Evolutionary conservation across 2,329 filamentous ascomycete species (phyloP), one percentile per base, ranked within the genome.

Genomic region (Aureobasidium sp.): DNA sequence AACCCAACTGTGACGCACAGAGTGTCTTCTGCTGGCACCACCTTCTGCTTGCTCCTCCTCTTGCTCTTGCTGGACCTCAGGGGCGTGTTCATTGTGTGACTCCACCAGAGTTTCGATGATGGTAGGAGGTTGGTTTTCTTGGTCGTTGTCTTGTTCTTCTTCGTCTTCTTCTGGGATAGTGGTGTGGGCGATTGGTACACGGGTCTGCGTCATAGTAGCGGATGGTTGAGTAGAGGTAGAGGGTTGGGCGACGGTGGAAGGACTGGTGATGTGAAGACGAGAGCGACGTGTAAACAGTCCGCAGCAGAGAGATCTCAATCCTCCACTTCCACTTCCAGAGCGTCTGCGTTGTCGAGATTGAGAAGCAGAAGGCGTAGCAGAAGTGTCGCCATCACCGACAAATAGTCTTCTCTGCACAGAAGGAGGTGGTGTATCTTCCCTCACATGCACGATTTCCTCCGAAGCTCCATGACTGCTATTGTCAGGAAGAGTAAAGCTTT

Each of bases 1-100:
- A 9, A 58, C 55, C 55, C 55, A 58, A 39, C 55, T 58, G 20
- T 39, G 29, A 29, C 55, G 55, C 4, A 58, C 29, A 39, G 42
- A 47, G 12, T n/a, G 36, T 55, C 51, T 55, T 13, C 50, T 29
- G 13, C 32, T 39, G 6, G 37, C 32, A 26, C 36, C 32, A 17
- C 23, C 26, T 17, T 42, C 51, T 23, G 29, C 36, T 5, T 42
- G 6, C 9, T 42, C 51, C 6, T 7, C 26, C 20, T 55, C 34
- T 29, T 51, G 27, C 47, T 36, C 46, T 5, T 48, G 42, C 9
- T 8, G 9, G 13, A 17, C 13, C 41, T 44, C 41, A 44, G 34
- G 13, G 34, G 8, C 5, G 42, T 46, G 42, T 46, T 27, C 23
- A 3, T 46, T 7, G 23, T 13, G 23, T 44, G 41, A 13, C 9